Evolutionary conservation across 2,329 filamentous ascomycete species (phyloP).

Genomic region (Paradendryphiella salina): DNA sequence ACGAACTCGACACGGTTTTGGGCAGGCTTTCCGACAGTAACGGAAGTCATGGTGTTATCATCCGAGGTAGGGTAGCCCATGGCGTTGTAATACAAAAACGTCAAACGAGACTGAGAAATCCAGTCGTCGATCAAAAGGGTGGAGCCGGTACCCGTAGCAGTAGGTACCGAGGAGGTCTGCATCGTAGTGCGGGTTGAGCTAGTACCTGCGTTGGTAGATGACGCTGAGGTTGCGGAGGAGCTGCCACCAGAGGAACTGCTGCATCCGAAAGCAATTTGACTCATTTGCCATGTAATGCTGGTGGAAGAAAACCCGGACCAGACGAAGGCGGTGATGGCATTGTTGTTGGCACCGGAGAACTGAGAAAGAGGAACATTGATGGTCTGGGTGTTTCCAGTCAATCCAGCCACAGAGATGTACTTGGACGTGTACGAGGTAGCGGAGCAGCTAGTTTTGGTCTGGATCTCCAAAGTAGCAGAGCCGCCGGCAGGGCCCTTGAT

Average conservation of each 20-base stretch:
- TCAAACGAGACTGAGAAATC: conserved; percentile 63
- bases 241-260: conserved; percentile 1
- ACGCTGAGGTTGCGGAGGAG: not conserved
- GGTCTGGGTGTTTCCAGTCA: conserved; percentile 57
- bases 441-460: conserved; percentile 53
- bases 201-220: not conserved
- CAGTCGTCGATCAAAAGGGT: conserved; percentile 62
- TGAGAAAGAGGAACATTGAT: conserved; percentile 56
- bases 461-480: conserved; percentile 52
- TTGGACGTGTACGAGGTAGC: conserved; percentile 50
- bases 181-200: conserved; percentile 4
- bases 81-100: conserved; percentile 64
- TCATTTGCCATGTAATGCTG: conserved; percentile 53
- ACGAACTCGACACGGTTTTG: conserved; percentile 58
- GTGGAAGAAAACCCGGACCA: conserved; percentile 49
- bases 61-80: conserved; percentile 60
- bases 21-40: conserved; percentile 55
- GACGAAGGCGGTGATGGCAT: conserved; percentile 54
- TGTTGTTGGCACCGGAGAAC: conserved; percentile 56
- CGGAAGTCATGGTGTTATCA: conserved; percentile 60
- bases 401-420: conserved; percentile 50
- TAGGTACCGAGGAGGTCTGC: conserved; percentile 6
- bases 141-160: conserved; percentile 46
- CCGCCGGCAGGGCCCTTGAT: conserved; percentile 52
- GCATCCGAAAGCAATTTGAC: conserved; percentile 55